These are phyloP conservation scores for Scheffersomyces illinoinensis DNA, from an alignment of 1,139 yeast genomes.

Conservation along the genomic window DNA sequence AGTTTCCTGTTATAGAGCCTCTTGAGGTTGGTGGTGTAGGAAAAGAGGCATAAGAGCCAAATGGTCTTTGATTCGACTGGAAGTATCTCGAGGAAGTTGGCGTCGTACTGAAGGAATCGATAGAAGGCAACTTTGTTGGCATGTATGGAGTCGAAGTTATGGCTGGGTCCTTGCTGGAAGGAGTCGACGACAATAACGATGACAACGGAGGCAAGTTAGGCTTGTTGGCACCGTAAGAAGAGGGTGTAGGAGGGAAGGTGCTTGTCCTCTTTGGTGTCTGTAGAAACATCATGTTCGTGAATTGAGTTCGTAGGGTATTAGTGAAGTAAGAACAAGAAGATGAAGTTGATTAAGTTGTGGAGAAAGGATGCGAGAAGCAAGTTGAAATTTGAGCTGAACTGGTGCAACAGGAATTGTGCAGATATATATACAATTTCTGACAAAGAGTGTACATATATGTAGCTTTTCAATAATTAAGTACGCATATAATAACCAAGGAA, in stretches of 20 bases:
- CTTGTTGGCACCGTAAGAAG: constrained; percentile 16
- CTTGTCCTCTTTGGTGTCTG: constrained; percentile 34
- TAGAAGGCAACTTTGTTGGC: constrained; percentile 10
- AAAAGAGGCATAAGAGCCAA: neutral
- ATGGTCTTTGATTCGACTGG: neutral
- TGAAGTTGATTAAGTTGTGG: neutral
- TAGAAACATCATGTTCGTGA: constrained; percentile 11
- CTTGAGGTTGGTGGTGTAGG: constrained; percentile 1
- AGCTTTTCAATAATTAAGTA: neutral
- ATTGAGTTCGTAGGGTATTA: neutral
- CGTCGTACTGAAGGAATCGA: neutral
- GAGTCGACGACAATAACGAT: constrained; percentile 25
- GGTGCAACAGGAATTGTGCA: neutral
- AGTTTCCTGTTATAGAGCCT: neutral
- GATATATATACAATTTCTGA: neutral
- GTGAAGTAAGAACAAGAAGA: neutral
- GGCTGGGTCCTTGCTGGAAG: constrained; percentile 1
- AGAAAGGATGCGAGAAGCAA: neutral
- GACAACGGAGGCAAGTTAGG: constrained; percentile 44
- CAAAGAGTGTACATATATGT: neutral
- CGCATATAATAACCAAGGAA: neutral
- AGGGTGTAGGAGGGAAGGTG: constrained; percentile 27
- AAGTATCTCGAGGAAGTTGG: constrained; percentile 1
- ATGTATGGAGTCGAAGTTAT: constrained; percentile 7
- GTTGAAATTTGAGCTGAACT: neutral